phyloP scores from a whole-genome alignment of 148 eudicot species.

The Drosera capensis region DNA sequence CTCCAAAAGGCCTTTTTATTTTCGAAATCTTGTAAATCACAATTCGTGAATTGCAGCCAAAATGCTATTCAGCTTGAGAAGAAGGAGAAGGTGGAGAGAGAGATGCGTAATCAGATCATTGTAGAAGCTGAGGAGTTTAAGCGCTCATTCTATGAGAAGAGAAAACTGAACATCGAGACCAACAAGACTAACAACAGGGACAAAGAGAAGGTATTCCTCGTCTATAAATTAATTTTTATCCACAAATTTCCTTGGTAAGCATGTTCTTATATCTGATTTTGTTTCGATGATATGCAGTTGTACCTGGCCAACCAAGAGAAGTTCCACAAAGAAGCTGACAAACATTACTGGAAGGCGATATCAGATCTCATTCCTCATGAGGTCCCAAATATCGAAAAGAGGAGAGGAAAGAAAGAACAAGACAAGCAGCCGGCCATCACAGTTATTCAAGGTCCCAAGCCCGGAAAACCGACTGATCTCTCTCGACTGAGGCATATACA shows the following conservation, averaged over 20 bases:
- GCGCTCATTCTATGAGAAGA: slow-evolving; percentile 66
- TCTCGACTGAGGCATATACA: slow-evolving; percentile 76
- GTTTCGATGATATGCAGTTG: no score
- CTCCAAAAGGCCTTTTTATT: no score
- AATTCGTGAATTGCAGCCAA: slow-evolving; percentile 25
- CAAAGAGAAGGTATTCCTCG: slow-evolving; percentile 54
- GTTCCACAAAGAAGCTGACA: slow-evolving; percentile 77
- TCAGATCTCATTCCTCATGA: slow-evolving; percentile 81
- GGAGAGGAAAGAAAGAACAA: slow-evolving; percentile 74
- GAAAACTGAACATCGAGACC: slow-evolving; percentile 62
- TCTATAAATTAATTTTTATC: no score
- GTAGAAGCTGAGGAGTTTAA: slow-evolving; percentile 84
- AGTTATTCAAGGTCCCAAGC: slow-evolving; percentile 89
- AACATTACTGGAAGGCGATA: slow-evolving; percentile 88
- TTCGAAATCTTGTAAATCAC: no score
- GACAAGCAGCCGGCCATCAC: slow-evolving; percentile 77
- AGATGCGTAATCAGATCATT: slow-evolving; percentile 71
- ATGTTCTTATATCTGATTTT: background rate
- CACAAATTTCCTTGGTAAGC: no score
- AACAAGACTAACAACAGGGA: slow-evolving; percentile 74
- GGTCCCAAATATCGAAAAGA: slow-evolving; percentile 77
- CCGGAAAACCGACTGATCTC: slow-evolving; percentile 95
- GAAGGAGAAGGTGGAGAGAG: slow-evolving; percentile 81
- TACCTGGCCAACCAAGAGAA: slow-evolving; percentile 57
- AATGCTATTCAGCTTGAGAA: slow-evolving; percentile 79